These are phyloP conservation scores for Aureobasidium vineae DNA, from an alignment of 2,329 filamentous ascomycete species.

Conservation along the genomic window DNA sequence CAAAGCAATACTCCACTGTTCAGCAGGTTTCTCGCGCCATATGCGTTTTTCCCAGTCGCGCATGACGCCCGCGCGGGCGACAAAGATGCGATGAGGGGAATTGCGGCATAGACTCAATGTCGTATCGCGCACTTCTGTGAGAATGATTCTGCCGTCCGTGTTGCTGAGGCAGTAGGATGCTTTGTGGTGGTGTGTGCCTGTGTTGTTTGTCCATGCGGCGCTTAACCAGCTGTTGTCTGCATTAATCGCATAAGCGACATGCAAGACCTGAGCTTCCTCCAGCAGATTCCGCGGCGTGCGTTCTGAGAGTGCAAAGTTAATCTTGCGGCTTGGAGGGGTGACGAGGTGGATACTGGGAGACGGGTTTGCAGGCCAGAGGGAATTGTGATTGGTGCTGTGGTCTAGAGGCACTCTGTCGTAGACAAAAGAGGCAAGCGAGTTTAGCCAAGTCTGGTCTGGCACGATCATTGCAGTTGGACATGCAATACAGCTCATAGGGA, in stretches of 20 bases:
- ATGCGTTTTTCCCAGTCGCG: conserved; percentile 26
- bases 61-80: conserved; percentile 62
- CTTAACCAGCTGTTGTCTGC: conserved; percentile 75
- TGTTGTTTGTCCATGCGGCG: conserved; percentile 76
- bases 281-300: conserved; percentile 70
- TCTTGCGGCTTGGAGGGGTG: conserved; percentile 64
- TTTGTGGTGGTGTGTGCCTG: conserved; percentile 69
- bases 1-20: conserved; percentile 35
- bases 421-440: conserved; percentile 66
- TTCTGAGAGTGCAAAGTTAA: conserved; percentile 70
- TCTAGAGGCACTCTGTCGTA: conserved; percentile 67
- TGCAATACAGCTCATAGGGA: conserved; percentile 67
- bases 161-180: conserved; percentile 67
- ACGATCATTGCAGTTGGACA: conserved; percentile 62
- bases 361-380: conserved; percentile 51
- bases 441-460: conserved; percentile 60
- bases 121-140: conserved; percentile 64
- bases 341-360: conserved; percentile 73
- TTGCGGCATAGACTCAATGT: conserved; percentile 69
- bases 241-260: conserved; percentile 75
- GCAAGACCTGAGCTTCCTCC: conserved; percentile 75
- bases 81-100: conserved; percentile 73
- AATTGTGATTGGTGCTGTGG: conserved; percentile 31
- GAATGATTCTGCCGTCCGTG: conserved; percentile 37
- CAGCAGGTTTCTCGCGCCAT: conserved; percentile 10